A percentile compares a stretch with the other conserved stretches of the same genome.
These are phyloP conservation scores for Aspergillus jensenii DNA, from an alignment of 2,329 filamentous ascomycete species.

Conservation along the genomic window DNA sequence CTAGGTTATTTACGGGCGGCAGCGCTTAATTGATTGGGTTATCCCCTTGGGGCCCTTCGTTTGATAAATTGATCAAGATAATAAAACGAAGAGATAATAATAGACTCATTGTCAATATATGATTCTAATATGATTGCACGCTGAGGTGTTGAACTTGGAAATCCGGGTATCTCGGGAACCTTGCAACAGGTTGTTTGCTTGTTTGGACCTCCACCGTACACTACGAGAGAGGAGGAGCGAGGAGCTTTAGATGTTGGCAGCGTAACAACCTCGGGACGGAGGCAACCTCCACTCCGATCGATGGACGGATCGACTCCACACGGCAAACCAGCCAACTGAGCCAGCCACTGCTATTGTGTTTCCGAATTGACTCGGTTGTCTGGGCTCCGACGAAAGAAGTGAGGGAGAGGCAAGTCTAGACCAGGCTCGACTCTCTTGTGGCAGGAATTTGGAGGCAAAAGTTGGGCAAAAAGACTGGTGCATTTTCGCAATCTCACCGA, in stretches of 20 bases:
- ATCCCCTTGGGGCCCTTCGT: not conserved
- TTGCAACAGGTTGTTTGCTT: not conserved
- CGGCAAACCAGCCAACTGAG: constrained; percentile 10
- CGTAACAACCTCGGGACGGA: constrained; percentile 16
- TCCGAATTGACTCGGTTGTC: not conserved
- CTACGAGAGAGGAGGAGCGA: not conserved
- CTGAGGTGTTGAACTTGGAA: too few relatives aligned
- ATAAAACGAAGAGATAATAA: not conserved
- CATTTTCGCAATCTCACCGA: not conserved
- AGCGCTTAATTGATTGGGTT: not conserved
- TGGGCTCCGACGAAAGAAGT: not conserved
- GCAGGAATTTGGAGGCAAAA: not conserved
- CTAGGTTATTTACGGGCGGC: not conserved
- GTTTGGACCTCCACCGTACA: not conserved
- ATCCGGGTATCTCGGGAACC: too few relatives aligned
- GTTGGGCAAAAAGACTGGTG: not conserved
- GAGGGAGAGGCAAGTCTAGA: not conserved
- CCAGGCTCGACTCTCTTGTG: not conserved
- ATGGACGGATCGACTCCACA: constrained; percentile 15
- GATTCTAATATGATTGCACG: too few relatives aligned
- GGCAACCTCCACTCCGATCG: constrained; percentile 14
- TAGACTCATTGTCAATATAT: too few relatives aligned
- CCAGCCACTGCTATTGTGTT: constrained; percentile 5
- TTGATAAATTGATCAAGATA: not conserved
- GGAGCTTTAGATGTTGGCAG: constrained; percentile 7